phyloP scores from a whole-genome alignment of 129 eudicot genomes.

The Flaveria robusta region DNA sequence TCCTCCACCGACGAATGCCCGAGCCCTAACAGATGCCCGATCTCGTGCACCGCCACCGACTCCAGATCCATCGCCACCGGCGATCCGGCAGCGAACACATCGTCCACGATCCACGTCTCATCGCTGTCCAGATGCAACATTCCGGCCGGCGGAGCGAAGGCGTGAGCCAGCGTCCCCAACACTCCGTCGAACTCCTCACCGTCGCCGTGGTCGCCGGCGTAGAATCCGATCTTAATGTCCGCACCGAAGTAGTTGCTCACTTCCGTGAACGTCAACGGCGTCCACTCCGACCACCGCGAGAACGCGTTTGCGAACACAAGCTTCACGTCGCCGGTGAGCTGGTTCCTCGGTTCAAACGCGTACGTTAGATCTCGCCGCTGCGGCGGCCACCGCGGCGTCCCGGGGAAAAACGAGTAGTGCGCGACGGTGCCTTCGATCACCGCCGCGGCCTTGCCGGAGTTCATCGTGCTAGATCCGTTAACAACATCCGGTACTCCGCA shows the following conservation, averaged over 20 bases:
- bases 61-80: slow-evolving; percentile 59
- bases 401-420: slow-evolving; percentile 69
- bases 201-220: slow-evolving; percentile 66
- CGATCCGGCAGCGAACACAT: slow-evolving; percentile 29
- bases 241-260: slow-evolving; percentile 15
- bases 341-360: slow-evolving; percentile 53
- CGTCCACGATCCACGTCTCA: slow-evolving; percentile 63
- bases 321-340: slow-evolving; percentile 36
- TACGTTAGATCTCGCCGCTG: slow-evolving; percentile 45
- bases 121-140: slow-evolving; percentile 53
- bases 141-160: slow-evolving; percentile 67
- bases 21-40: slow-evolving; percentile 66
- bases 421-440: slow-evolving; percentile 38
- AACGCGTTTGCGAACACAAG: slow-evolving; percentile 51
- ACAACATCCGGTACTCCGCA: slow-evolving; percentile 69
- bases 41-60: slow-evolving; percentile 71
- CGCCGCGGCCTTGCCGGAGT: slow-evolving; percentile 43
- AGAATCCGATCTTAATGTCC: slow-evolving; percentile 64
- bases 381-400: slow-evolving; percentile 58
- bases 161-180: slow-evolving; percentile 66
- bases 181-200: slow-evolving; percentile 78
- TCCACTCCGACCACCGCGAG: slow-evolving; percentile 69
- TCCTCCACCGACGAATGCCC: slow-evolving; percentile 57
- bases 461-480: slow-evolving; percentile 67
- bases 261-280: slow-evolving; percentile 55